Evolutionary conservation across 441 rosid genomes (phyloP).

Genomic region (Biscutella laevigata): DNA sequence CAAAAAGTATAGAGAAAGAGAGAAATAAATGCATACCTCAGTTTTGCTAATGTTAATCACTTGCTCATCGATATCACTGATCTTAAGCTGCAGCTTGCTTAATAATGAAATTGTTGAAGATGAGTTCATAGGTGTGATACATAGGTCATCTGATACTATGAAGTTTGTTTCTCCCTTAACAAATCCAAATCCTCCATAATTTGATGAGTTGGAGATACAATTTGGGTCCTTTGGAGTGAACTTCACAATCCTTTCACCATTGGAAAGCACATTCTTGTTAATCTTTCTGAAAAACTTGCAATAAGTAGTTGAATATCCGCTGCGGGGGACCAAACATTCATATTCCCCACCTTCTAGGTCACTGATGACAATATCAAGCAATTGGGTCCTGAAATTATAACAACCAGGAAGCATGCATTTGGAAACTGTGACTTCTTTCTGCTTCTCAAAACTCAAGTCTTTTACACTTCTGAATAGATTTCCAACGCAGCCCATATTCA

Average conservation of each 20-base stretch:
- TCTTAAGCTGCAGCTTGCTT: not conserved
- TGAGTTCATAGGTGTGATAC: not conserved
- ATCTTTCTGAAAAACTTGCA: not conserved
- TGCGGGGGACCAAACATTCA: not conserved
- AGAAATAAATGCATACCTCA: not conserved
- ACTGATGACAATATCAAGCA: constrained; percentile 8
- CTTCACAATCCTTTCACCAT: not conserved
- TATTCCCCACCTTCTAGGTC: not conserved
- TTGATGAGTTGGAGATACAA: too few species aligned
- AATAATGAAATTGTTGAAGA: not conserved
- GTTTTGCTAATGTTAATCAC: not conserved
- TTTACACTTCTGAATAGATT: not conserved
- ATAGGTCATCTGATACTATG: not conserved
- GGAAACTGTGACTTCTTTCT: not conserved
- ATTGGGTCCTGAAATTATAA: not conserved
- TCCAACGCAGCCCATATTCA: not conserved
- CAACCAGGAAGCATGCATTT: constrained; percentile 4
- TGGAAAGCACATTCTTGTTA: not conserved
- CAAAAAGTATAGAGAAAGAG: not conserved
- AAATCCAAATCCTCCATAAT: not conserved
- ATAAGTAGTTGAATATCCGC: too few species aligned
- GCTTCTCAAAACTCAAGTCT: not conserved
- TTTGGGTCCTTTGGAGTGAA: not conserved
- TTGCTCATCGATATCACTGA: not conserved
- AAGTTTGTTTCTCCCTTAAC: not conserved